phyloP scores from a whole-genome alignment of 441 rosid species.

The Pelargonium citronellum region DNA sequence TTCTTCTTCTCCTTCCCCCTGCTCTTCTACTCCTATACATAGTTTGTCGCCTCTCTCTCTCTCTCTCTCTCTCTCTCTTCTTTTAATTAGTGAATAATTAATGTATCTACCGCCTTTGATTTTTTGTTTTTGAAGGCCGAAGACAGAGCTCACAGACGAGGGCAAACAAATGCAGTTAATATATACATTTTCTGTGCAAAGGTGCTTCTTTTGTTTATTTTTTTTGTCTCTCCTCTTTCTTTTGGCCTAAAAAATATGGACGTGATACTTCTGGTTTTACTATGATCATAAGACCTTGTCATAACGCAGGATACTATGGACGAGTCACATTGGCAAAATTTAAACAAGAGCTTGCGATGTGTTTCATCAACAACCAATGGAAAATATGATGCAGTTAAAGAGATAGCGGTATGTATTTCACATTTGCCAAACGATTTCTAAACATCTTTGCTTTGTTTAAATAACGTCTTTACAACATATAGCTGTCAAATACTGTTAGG shows the following conservation, averaged over 20 bases:
- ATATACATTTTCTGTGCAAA: slow-evolving; percentile 83
- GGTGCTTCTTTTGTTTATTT: slow-evolving; percentile 32
- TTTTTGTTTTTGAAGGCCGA: slow-evolving; percentile 62
- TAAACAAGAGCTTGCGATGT: slow-evolving; percentile 69
- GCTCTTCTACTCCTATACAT: no score
- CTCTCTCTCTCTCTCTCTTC: not conserved
- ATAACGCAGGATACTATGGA: slow-evolving; percentile 66
- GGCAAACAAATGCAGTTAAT: slow-evolving; percentile 81
- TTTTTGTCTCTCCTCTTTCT: slow-evolving; percentile 1
- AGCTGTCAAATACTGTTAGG: no score
- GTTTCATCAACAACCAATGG: slow-evolving; percentile 88
- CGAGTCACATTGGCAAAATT: slow-evolving; percentile 66
- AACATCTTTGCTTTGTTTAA: no score
- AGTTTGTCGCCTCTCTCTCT: not conserved
- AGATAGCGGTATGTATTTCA: slow-evolving; percentile 49
- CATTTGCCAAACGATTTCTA: not conserved
- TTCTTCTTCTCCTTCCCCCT: no score
- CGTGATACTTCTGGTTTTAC: slow-evolving; percentile 13
- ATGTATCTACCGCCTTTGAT: slow-evolving; percentile 15
- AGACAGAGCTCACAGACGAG: slow-evolving; percentile 92
- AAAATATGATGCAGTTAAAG: slow-evolving; percentile 72
- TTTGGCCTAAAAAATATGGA: not conserved
- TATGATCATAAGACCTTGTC: slow-evolving; percentile 13
- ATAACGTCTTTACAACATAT: no score
- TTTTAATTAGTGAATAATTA: not conserved